Percentiles rank a stretch among this genome's conserved stretches.
Evolutionary conservation across 2,329 filamentous ascomycete genomes (phyloP).

Genomic region (Falciphora oryzae): DNA sequence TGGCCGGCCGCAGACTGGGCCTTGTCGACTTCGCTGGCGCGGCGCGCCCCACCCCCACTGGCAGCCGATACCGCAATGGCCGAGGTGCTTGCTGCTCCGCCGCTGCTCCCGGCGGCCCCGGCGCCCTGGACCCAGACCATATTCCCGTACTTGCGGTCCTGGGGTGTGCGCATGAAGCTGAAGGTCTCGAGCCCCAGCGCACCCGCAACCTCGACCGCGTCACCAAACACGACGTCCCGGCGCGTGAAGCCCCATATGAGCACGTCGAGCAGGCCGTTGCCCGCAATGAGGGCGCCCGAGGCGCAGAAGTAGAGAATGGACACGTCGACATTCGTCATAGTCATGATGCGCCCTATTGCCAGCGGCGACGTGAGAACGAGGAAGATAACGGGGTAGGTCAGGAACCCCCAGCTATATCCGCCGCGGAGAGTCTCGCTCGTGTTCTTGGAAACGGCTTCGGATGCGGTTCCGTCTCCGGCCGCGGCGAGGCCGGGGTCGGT

Average conservation of each 20-base stretch:
- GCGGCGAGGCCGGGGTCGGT: neutral
- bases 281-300: conserved; percentile 45
- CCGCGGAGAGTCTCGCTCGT: conserved; percentile 7
- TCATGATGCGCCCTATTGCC: conserved; percentile 51
- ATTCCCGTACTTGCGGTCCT: conserved; percentile 23
- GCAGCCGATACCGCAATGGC: neutral
- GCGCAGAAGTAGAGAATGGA: conserved; percentile 43
- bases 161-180: conserved; percentile 25
- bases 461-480: neutral
- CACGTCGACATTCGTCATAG: conserved; percentile 43
- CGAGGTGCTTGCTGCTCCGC: conserved; percentile 1
- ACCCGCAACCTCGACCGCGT: conserved; percentile 19
- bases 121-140: conserved; percentile 26
- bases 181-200: conserved; percentile 32
- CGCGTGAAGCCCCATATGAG: conserved; percentile 25
- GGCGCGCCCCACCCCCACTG: neutral
- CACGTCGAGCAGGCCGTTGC: conserved; percentile 35
- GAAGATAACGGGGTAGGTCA: conserved; percentile 58
- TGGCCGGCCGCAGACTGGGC: neutral
- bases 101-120: conserved; percentile 2
- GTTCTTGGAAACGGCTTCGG: neutral
- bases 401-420: conserved; percentile 37
- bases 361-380: conserved; percentile 56
- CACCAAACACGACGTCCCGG: conserved; percentile 21
- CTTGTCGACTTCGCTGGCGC: neutral